These are phyloP conservation scores for Umbilicus rupestris DNA, from an alignment of 164 flowering plant genomes.

Conservation along the genomic window DNA sequence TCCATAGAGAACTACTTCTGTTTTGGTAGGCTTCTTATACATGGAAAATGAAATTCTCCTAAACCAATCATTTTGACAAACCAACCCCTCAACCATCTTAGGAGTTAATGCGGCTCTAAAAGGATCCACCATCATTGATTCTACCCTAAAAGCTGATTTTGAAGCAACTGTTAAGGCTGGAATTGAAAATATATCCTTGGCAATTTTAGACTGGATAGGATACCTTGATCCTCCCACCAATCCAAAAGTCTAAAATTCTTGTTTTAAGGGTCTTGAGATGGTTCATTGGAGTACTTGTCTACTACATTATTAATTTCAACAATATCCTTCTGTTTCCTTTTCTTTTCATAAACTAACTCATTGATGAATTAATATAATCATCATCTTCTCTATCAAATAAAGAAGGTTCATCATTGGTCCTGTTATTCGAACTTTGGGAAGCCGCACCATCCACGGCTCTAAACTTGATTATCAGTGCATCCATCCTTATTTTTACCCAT, in stretches of 20 bases:
- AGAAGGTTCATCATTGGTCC: too few relatives aligned
- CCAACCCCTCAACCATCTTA: background rate
- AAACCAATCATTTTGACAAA: background rate
- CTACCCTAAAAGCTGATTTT: background rate
- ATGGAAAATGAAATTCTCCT: background rate
- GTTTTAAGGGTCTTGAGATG: background rate
- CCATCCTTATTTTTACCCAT: too few relatives aligned
- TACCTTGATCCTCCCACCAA: background rate
- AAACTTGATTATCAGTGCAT: background rate
- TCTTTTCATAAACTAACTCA: background rate
- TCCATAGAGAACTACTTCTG: too few relatives aligned
- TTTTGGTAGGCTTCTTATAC: too few relatives aligned
- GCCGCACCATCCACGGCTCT: background rate
- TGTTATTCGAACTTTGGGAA: background rate
- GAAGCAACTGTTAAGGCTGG: background rate
- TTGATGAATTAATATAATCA: background rate
- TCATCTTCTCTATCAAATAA: too few relatives aligned
- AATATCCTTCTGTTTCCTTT: background rate
- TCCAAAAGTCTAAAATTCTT: background rate
- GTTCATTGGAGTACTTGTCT: background rate
- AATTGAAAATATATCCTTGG: background rate
- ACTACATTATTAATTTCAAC: background rate
- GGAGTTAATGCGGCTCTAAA: background rate
- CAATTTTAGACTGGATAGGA: background rate
- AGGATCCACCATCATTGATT: background rate